A percentile compares a stretch with the other conserved stretches of the same genome.
Evolutionary conservation across 2,329 filamentous ascomycete genomes (phyloP).

Genomic region (Epichloe amarillans): DNA sequence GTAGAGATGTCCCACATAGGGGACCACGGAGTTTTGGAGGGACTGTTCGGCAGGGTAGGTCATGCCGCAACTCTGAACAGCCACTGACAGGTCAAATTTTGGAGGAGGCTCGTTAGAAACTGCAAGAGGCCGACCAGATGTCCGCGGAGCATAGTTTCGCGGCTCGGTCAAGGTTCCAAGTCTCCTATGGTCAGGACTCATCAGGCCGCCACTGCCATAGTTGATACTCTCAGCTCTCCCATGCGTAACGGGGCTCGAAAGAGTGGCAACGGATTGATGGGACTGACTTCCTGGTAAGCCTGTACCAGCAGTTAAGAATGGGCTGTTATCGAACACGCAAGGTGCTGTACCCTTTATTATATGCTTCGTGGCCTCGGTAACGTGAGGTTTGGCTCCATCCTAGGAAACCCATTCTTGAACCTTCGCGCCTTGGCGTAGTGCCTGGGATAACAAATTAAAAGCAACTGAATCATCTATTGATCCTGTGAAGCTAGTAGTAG

Average conservation of each 20-base stretch:
- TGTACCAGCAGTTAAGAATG: neutral
- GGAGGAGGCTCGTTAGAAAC: constrained; percentile 21
- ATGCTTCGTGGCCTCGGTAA: neutral
- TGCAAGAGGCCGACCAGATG: constrained; percentile 12
- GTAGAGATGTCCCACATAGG: neutral
- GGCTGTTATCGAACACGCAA: no score
- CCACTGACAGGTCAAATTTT: constrained; percentile 18
- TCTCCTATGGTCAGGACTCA: constrained; percentile 5
- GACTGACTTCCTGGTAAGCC: constrained; percentile 5
- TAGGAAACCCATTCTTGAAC: constrained; percentile 2
- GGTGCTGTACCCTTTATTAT: neutral
- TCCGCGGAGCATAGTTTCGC: constrained; percentile 27
- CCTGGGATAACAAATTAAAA: constrained; percentile 2
- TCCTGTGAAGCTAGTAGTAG: constrained; percentile 1
- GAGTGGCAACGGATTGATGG: constrained; percentile 1
- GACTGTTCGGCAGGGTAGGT: neutral
- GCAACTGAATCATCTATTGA: constrained; percentile 1
- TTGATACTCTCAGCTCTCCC: neutral
- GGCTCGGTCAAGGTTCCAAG: constrained; percentile 23
- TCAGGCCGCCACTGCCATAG: constrained; percentile 1
- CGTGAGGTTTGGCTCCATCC: constrained; percentile 4
- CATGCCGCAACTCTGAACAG: neutral
- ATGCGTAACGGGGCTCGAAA: neutral
- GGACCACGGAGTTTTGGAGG: neutral
- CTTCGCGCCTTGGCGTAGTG: constrained; percentile 2